Evolutionary conservation across 148 eudicot species (phyloP), one percentile per base, ranked within the genome.

Genomic region (Polygonum maritimum): DNA sequence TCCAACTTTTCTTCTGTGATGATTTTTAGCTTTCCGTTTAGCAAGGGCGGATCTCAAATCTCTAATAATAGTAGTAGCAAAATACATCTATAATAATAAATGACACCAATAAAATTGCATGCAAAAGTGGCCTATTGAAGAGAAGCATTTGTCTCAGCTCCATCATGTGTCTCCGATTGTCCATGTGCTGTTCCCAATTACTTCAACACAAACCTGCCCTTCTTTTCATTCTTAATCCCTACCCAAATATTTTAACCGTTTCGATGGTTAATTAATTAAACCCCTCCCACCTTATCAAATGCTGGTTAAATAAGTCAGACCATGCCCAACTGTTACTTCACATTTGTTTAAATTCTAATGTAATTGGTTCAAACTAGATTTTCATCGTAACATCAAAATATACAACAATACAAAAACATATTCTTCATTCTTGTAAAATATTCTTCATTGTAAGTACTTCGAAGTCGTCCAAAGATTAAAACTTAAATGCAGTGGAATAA

Each of bases 181-280:
- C 86, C 97, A 90, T 92, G 94, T 90, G 94, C 82, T 87, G 87
- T 82, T 81, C 87, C 87, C 82, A 84, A 71, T 76, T 73, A 81
- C 77, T 76, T 75, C 78, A 78, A 81, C 87, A 86, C 16, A 22
- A 71, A 19, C 74, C 51, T 49, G 45, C 19, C 16, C 73, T 36
- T 41, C 16, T 33, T 41, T 69, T 36, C 8, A 10, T 41, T 69
- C 44, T 41, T 69, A 69, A 38, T 69, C 47, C 16, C 45, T 18
- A 69, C 15, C 1, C 31, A 26, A 1, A 26, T 26, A 26, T 26
- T 26, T 26, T 38, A 21, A 69, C 5, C 73, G 35, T n/a, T 7
- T 33, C 47, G 9, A 36, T 26, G 31, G 31, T 26, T 26, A 26
- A 26, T 26, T 26, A 26, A 26, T 26, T 63, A 8, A 63, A 63